Base-by-base conservation (phyloP, 441 rosid genomes). In the Geranium incanum region DNA sequence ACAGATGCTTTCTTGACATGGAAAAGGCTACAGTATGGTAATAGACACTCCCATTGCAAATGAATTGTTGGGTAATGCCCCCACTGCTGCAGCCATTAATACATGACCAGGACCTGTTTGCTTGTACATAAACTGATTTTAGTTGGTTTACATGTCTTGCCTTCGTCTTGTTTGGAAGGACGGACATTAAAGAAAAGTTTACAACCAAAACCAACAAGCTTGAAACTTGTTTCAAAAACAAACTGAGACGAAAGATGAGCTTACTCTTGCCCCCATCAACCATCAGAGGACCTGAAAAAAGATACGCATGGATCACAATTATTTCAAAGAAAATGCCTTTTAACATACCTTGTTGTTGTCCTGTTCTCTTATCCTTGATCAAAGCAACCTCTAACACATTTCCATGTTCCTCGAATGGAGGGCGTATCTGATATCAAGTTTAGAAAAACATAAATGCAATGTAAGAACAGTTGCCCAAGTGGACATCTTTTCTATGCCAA, bases 331-430 rank as follows among this genome's bases (percentile, higher is more conserved):
- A 83, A 82, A 85, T 68, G 74, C 77, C 68, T 79, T 72, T 67
- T 15, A 73, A 73, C 88, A 69, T 88, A 95, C 98, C 98, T 89
- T 91, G 98, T 75, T 90, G 99, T 72, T 86, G 98, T 60, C 98
- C 99, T 36, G 99, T 93, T 83, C 86, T 88, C 85, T 91, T 95
- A 79, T 95, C 99, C 81, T 86, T 95, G 82, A 95, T 91, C 82
- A 91, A 75, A 69, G 99, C 98, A 78, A 95, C 99, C 85, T 95
- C 99, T 48, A 91, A 73, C 74, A 95, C 99, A 70, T 84, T 80
- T 76, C 99, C 99, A 78, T 93, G 94, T 75, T 82, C 85, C 78
- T 93, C 97, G 79, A 95, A 95, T 69, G 86, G 75, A 39, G 96
- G 93, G 36, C 94, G 93, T 71, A 95, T 88, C 99, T 95, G 78